Conservation (phyloP, 345 rosid genomes). For the Leavenworthia alabamica region DNA sequence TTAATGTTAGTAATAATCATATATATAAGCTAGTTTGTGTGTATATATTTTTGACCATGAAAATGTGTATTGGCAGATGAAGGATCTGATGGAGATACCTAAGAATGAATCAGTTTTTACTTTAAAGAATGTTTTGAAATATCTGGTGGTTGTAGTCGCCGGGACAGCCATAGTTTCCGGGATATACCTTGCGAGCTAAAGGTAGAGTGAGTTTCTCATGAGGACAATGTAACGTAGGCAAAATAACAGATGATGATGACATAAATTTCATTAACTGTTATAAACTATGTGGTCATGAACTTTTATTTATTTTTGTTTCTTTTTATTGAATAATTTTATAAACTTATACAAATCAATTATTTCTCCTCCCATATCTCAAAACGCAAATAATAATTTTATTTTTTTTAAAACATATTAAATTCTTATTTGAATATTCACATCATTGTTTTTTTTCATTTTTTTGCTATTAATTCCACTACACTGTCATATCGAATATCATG, state of each 20-base stretch:
- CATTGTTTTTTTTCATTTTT: background rate
- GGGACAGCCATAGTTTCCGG: constrained; percentile 65
- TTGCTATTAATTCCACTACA: background rate
- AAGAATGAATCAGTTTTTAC: constrained; percentile 35
- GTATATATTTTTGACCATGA: background rate
- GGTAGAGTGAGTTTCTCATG: constrained; percentile 19
- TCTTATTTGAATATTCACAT: background rate
- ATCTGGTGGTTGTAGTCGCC: constrained; percentile 46
- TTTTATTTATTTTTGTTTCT: background rate
- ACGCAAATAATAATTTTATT: background rate
- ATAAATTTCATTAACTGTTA: constrained; percentile 1
- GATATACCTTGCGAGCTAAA: constrained; percentile 42
- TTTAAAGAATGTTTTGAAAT: constrained; percentile 39
- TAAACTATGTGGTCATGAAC: background rate
- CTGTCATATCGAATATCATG: constrained; percentile 19
- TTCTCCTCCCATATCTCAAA: background rate
- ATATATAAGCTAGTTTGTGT: background rate
- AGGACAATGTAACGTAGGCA: background rate
- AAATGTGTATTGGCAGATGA: constrained; percentile 33
- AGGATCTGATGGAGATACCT: constrained; percentile 59
- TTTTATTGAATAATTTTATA: background rate
- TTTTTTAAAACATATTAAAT: background rate
- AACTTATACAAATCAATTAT: background rate
- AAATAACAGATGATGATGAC: constrained; percentile 12
- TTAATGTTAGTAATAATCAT: constrained; percentile 37